Conservation (phyloP, 129 eudicot species). For the Silybum marianum region DNA sequence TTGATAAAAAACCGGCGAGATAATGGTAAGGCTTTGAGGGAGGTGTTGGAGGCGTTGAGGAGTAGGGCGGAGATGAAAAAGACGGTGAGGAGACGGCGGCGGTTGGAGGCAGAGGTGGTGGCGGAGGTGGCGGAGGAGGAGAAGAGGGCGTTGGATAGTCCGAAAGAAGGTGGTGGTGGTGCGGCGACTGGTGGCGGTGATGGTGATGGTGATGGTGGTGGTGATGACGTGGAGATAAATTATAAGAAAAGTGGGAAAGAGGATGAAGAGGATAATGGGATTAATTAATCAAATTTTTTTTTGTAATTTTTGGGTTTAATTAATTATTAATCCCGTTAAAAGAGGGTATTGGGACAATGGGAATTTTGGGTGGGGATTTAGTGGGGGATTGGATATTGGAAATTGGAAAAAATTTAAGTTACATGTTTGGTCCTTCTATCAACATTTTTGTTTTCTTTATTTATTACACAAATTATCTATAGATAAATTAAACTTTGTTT, state of each 20-base stretch:
- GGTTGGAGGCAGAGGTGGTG: slow-evolving; percentile 18
- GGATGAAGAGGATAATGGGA: slow-evolving; percentile 36
- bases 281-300: not conserved
- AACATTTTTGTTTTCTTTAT: slow-evolving; percentile 1
- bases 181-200: slow-evolving; percentile 30
- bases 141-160: slow-evolving; percentile 80
- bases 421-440: slow-evolving; percentile 31
- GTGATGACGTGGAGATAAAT: slow-evolving; percentile 32
- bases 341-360: slow-evolving; percentile 29
- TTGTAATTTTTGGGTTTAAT: slow-evolving; percentile 22
- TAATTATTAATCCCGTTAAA: slow-evolving; percentile 34
- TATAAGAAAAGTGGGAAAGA: slow-evolving; percentile 30
- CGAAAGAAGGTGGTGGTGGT: slow-evolving; percentile 40
- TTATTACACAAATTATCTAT: not conserved
- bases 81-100: slow-evolving; percentile 7
- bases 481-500: no score
- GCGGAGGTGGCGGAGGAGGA: slow-evolving; percentile 66
- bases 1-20: slow-evolving; percentile 80
- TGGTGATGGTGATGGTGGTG: no score
- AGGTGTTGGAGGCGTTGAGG: slow-evolving; percentile 58
- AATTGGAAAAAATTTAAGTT: slow-evolving; percentile 7
- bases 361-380: slow-evolving; percentile 22
- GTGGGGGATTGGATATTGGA: slow-evolving; percentile 16
- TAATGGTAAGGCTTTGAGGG: slow-evolving; percentile 58
- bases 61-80: slow-evolving; percentile 48